Evolutionary conservation across 805 yeast genomes (phyloP).

Genomic region (Jamesozyma spencerorum): DNA sequence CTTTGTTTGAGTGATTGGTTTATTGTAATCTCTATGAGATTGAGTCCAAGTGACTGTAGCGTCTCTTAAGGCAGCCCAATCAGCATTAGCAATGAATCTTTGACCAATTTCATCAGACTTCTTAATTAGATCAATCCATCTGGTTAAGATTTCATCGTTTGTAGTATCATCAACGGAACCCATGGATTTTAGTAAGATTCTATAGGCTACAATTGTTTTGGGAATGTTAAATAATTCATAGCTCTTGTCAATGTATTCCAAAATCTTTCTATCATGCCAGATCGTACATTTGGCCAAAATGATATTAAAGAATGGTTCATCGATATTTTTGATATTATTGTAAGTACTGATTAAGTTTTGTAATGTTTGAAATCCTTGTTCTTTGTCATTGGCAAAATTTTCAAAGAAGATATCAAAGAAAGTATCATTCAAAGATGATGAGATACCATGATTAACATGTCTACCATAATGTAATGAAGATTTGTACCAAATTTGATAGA

Average conservation of each 20-base stretch:
- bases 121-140: slow-evolving; percentile 45
- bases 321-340: slow-evolving; percentile 48
- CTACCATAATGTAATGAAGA: slow-evolving; percentile 51
- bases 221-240: slow-evolving; percentile 49
- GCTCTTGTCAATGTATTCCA: slow-evolving; percentile 52
- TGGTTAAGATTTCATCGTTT: slow-evolving; percentile 43
- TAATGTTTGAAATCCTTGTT: slow-evolving; percentile 48
- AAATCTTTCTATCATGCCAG: slow-evolving; percentile 61
- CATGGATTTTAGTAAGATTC: slow-evolving; percentile 63
- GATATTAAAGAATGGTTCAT: slow-evolving; percentile 77
- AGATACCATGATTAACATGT: slow-evolving; percentile 56
- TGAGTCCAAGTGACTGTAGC: slow-evolving; percentile 45
- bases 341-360: slow-evolving; percentile 48
- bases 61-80: slow-evolving; percentile 76
- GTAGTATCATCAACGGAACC: slow-evolving; percentile 51
- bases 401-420: slow-evolving; percentile 62
- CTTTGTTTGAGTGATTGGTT: slow-evolving; percentile 4
- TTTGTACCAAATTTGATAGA: slow-evolving; percentile 53
- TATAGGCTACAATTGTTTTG: slow-evolving; percentile 59
- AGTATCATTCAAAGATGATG: slow-evolving; percentile 60
- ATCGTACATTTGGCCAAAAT: slow-evolving; percentile 53
- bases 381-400: slow-evolving; percentile 38
- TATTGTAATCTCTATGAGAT: slow-evolving; percentile 10
- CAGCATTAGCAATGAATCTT: slow-evolving; percentile 66
- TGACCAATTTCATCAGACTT: slow-evolving; percentile 46